These are phyloP conservation scores for Symbiodinium pilosum DNA, from an alignment of 73 alveolate species.

Conservation along the genomic window DNA sequence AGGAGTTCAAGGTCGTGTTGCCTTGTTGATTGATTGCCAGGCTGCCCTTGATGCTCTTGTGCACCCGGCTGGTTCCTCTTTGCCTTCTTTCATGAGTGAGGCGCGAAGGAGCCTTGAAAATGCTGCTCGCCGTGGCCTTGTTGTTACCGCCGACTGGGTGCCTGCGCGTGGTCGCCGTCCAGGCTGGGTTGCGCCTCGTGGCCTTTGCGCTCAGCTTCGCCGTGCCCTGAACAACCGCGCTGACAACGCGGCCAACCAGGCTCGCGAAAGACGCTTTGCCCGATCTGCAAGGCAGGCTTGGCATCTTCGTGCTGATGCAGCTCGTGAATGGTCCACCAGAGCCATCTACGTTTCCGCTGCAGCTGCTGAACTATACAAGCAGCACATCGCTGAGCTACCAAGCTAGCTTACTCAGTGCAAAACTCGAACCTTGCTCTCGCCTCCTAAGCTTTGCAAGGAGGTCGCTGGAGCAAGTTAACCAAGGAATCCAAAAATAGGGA, in stretches of 20 bases:
- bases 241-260: not conserved
- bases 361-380: not conserved
- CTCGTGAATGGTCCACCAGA: not conserved
- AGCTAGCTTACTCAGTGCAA: too few species aligned
- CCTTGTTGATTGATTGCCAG: not conserved
- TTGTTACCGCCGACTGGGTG: not conserved
- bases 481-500: too few species aligned
- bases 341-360: not conserved
- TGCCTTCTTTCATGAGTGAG: not conserved
- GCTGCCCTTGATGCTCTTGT: not conserved
- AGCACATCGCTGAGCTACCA: not conserved
- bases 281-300: not conserved
- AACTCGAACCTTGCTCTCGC: too few species aligned
- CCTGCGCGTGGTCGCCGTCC: not conserved
- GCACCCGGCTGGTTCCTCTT: not conserved
- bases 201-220: not conserved
- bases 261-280: not conserved
- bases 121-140: not conserved
- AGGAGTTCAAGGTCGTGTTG: not conserved
- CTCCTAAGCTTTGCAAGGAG: too few species aligned
- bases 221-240: not conserved
- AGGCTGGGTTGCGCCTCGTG: not conserved
- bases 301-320: not conserved
- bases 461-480: too few species aligned
- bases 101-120: not conserved